These are phyloP conservation scores for Fraxinus ornus DNA, from an alignment of 305 asterid genomes.

Conservation along the genomic window DNA sequence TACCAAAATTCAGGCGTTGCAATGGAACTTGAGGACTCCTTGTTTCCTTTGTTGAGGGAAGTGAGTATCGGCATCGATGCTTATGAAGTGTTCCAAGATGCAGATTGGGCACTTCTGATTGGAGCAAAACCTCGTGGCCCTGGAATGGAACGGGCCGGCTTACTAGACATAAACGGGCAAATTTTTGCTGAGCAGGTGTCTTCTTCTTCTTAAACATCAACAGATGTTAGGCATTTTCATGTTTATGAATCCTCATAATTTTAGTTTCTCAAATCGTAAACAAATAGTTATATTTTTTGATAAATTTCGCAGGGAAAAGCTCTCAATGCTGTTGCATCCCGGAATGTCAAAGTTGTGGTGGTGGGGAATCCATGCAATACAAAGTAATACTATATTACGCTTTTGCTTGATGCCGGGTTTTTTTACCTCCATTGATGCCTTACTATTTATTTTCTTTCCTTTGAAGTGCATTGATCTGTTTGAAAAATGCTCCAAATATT, in stretches of 20 bases:
- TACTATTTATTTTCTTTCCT: constrained; percentile 37
- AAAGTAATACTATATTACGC: constrained; percentile 49
- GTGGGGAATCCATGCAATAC: constrained; percentile 99
- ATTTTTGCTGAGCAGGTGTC: constrained; percentile 84
- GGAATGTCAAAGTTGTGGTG: constrained; percentile 83
- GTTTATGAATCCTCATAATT: background rate
- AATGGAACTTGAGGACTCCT: constrained; percentile 97
- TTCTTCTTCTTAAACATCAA: background rate
- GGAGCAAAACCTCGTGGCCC: constrained; percentile 99
- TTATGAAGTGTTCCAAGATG: constrained; percentile 91
- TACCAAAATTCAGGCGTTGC: constrained; percentile 71
- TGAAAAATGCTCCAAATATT: constrained; percentile 94
- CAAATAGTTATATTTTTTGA: background rate
- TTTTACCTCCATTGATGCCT: background rate
- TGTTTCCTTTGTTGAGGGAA: constrained; percentile 90
- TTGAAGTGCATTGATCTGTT: constrained; percentile 90
- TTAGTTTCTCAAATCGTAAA: background rate
- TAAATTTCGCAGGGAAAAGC: constrained; percentile 76
- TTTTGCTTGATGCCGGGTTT: constrained; percentile 1
- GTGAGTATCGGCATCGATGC: constrained; percentile 93
- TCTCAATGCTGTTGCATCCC: constrained; percentile 94
- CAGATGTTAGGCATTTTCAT: background rate
- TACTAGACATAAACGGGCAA: constrained; percentile 90
- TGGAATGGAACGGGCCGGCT: constrained; percentile 93
- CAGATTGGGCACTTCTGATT: constrained; percentile 95